Evolutionary conservation across 208 protist genomes (phyloP), one percentile per base, ranked within the genome.

Genomic region (Novymonas esmeraldas): DNA sequence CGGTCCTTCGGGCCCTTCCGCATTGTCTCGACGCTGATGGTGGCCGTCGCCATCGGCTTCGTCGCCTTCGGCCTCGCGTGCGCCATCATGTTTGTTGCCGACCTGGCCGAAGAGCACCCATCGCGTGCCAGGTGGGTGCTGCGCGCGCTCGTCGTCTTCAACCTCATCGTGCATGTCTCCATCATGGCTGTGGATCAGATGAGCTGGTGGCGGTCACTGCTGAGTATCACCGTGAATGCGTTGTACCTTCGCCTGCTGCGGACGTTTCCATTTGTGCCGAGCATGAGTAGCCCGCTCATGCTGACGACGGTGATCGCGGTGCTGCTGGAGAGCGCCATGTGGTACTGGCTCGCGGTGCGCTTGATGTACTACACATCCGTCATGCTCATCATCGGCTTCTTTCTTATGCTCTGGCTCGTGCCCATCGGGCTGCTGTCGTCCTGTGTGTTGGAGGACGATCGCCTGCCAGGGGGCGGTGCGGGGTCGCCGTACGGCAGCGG

Each of bases 401-500:
- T 88, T n/a, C 11, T 73, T 6, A 67, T 93, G n/a, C 31, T 90
- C 44, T 93, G 83, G 79, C 16, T 88, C 1, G 78, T 86, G 29
- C 86, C 86, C 5, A 34, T 86, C 20, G 82, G 78, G 2, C 61
- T 93, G 14, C 29, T 90, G 18, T 60, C 71, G 31, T 77, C 79
- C 24, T 77, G 70, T n/a, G 74, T 79, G 24, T 9, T 81, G n/a
- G 80, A 87, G 38, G 62, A 78, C n/a, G 75, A 83, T 6, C 52
- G 49, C n/a, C 71, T 92, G n/a, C 85, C 85, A 2, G 79, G 68
- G 24, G 68, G 59, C 36, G 41, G 45, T 51, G 18, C 26, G 28
- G 73, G 33, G 14, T n/a, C 42, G 29, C 29, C 45, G 20, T 31
- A 58, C 52, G 41, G 28, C 57, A 10, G 28, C 18, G 34, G 41